Evolutionary conservation across 2,329 filamentous ascomycete species (phyloP).

Genomic region (Neopestalotiopsis rosae): DNA sequence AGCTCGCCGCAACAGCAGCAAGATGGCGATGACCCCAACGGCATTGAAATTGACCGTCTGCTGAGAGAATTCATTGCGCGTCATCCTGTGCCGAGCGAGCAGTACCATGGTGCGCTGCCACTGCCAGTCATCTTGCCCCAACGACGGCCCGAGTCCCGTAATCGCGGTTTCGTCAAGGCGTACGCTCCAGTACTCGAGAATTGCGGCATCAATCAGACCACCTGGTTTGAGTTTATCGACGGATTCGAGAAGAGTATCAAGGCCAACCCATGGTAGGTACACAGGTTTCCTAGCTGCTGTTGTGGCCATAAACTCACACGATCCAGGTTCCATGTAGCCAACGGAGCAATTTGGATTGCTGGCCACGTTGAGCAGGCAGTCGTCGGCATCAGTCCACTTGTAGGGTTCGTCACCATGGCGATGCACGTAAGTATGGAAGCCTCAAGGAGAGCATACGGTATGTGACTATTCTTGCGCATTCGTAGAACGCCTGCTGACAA

Average conservation of each 20-base stretch:
- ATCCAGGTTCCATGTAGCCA: slow-evolving; percentile 32
- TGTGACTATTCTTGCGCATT: background rate
- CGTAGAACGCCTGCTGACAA: slow-evolving; percentile 22
- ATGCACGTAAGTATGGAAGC: slow-evolving; percentile 48
- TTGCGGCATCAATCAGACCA: slow-evolving; percentile 44
- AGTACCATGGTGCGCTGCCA: background rate
- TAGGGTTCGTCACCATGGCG: slow-evolving; percentile 46
- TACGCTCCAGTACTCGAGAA: slow-evolving; percentile 47
- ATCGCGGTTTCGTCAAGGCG: slow-evolving; percentile 48
- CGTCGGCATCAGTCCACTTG: slow-evolving; percentile 38
- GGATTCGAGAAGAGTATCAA: slow-evolving; percentile 44
- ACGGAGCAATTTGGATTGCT: slow-evolving; percentile 35
- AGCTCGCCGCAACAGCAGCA: background rate
- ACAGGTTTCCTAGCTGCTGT: background rate
- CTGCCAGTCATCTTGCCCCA: slow-evolving; percentile 49
- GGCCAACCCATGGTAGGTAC: slow-evolving; percentile 24
- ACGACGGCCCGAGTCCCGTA: slow-evolving; percentile 43
- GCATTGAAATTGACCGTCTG: slow-evolving; percentile 4
- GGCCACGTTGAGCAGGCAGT: slow-evolving; percentile 43
- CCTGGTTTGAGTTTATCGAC: slow-evolving; percentile 48
- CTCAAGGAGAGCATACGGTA: slow-evolving; percentile 44
- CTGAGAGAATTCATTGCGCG: slow-evolving; percentile 10
- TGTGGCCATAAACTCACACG: background rate
- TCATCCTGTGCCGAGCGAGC: background rate
- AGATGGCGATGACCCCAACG: background rate